Base-by-base conservation (phyloP, 768 basidiomycete genomes). In the Hydnomerulius pinastri region DNA sequence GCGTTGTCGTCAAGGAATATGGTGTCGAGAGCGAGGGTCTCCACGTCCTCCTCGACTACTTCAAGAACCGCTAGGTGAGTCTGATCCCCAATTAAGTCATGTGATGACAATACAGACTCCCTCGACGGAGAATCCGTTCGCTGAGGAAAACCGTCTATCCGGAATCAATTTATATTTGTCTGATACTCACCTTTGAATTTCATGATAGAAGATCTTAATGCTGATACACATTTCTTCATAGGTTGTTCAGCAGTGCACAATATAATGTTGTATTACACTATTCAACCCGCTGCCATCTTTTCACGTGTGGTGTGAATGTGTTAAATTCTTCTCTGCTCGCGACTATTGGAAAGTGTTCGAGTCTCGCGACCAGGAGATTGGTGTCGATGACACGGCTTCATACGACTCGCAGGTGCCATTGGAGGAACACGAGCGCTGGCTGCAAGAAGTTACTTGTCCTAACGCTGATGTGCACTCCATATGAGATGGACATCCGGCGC, bases 1-100 rank as follows among this genome's bases (percentile, higher is more conserved):
- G 90, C 64, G 96, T 98, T 63, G 96, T 98, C 56, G 95, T 99
- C 62, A 98, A 92, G 82, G 92, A 98, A 69, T 98, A 95, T 68
- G 96, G 96, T 64, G 80, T 82, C 49, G 96, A 98, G 79, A 87
- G 85, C 64, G 92, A 96, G 79, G 96, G 94, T 49, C 82, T 96
- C 59, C 87, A 95, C 70, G 93, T 96, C 66, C 83, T 94, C 67
- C 74, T 92, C 60, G 90, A 94, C 67, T 93, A 96, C 84, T 96
- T 97, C 87, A 95, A 94, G 79, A 91, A 86, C 80, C 90, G 92
- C 55, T 87, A 85, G 61, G 71, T 71, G 64, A 63, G 73, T 70
- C 15, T 13, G n/a, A 18, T 50, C 28, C 6, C 20, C 30, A 27
- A 27, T 49, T 57, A 23, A 36, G 28, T 38, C 46, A 59, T 43